phyloP scores from a whole-genome alignment of 192 early-diverging fungal species.

The Rhizoclosmatium sp. region DNA sequence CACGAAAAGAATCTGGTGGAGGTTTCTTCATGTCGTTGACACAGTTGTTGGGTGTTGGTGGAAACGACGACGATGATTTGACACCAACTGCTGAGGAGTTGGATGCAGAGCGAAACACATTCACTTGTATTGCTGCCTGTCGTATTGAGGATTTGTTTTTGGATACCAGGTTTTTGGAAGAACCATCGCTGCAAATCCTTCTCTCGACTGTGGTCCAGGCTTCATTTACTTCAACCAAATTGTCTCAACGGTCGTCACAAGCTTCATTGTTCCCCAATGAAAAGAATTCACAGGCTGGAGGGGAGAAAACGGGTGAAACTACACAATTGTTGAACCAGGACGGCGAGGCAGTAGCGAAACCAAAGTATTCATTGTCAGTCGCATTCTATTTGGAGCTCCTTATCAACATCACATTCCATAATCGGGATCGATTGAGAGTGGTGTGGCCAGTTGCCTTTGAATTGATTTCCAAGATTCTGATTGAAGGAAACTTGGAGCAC shows the following conservation, averaged over 20 bases:
- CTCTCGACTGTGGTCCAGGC: conserved; percentile 63
- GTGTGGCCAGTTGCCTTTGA: conserved; percentile 71
- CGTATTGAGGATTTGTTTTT: conserved; percentile 74
- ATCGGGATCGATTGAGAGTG: conserved; percentile 72
- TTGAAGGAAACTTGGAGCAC: conserved; percentile 60
- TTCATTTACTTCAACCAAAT: conserved; percentile 37
- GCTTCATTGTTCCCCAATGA: neutral
- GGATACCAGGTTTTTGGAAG: conserved; percentile 78
- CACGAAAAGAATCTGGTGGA: conserved; percentile 53
- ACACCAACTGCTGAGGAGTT: conserved; percentile 76
- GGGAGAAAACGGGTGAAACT: conserved; percentile 4
- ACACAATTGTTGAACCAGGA: neutral
- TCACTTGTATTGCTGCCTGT: conserved; percentile 75
- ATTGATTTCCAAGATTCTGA: conserved; percentile 77
- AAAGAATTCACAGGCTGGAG: neutral
- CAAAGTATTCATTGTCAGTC: conserved; percentile 60
- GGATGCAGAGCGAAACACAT: conserved; percentile 66
- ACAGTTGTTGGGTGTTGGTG: conserved; percentile 75
- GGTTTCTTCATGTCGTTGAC: conserved; percentile 81
- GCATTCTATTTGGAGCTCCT: conserved; percentile 81
- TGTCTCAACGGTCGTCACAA: conserved; percentile 13
- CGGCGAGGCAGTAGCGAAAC: neutral
- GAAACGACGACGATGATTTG: conserved; percentile 60
- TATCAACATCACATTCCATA: conserved; percentile 77
- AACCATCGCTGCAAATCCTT: conserved; percentile 65